phyloP scores from a whole-genome alignment of 106 monocot species.

The Dioscorea zingiberensis region DNA sequence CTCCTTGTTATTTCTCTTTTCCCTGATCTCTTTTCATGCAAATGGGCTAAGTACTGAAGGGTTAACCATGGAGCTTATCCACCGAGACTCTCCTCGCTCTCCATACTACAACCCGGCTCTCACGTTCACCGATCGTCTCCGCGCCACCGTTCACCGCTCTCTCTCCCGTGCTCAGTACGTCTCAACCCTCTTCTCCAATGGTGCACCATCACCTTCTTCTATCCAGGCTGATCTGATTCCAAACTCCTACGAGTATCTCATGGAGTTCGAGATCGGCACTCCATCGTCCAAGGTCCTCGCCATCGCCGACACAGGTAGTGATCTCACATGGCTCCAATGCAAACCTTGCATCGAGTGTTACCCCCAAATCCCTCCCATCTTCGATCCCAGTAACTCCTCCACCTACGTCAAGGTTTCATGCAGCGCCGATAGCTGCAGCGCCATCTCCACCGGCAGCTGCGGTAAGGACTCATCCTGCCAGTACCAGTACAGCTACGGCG shows the following conservation, averaged over 20 bases:
- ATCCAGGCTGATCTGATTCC: background rate
- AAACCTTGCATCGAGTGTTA: constrained; percentile 27
- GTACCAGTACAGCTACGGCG: constrained; percentile 18
- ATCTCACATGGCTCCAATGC: constrained; percentile 33
- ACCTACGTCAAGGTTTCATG: constrained; percentile 11
- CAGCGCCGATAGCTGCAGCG: background rate
- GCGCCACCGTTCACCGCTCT: background rate
- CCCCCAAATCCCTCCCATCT: constrained; percentile 15
- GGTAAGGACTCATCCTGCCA: background rate
- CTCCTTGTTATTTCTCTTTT: background rate
- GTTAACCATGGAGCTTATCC: background rate
- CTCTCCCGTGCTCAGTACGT: background rate
- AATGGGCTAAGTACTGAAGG: background rate
- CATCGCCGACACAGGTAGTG: constrained; percentile 33
- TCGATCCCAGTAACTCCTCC: constrained; percentile 18
- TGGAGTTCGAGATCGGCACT: constrained; percentile 11
- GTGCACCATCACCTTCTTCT: background rate
- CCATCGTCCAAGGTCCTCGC: constrained; percentile 16
- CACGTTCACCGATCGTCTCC: background rate
- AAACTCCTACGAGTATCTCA: constrained; percentile 16
- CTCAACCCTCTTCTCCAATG: background rate
- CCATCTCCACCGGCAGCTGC: background rate
- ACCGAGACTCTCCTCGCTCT: background rate
- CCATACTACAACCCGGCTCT: background rate
- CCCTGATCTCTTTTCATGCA: background rate